Evolutionary conservation across 768 basidiomycete genomes (phyloP), one percentile per base, ranked within the genome.

Genomic region (Calocybe cyanea): DNA sequence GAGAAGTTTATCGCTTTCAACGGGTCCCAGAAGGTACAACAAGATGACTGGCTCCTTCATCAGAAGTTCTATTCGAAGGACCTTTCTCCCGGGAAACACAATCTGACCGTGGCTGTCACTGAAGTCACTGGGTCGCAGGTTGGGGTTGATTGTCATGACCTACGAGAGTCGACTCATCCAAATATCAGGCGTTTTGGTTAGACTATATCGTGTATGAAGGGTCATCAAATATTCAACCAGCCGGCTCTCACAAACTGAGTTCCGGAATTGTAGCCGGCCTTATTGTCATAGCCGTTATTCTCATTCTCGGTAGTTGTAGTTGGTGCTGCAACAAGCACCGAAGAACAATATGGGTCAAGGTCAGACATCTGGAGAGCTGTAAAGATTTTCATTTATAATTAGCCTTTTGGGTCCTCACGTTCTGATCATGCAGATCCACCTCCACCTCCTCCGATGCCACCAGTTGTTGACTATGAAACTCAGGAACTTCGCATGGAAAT

Each of bases 111-210:
- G 7, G 45, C 36, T 11, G 28, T 49, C 1, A 32, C 28, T 5
- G 48, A 49, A 25, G 38, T 43, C 15, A 39, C 48, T 2, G 43
- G 43, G 2, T 30, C 36, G 1, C 48, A 49, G 41, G 48, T 49
- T 32, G 1, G 31, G 13, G 5, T n/a, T 18, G 5, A 5, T 7
- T 35, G 34, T 35, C 34, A 6, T 14, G 7, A 14, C 7, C 17
- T 6, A 7, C 7, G 17, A 35, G 34, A 35, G 5, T n/a, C 7
- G 7, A n/a, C 34, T 35, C 7, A 35, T 35, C 34, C n/a, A n/a
- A n/a, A 7, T 5, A 35, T 18, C 17, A 35, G 34, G 34, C 34
- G 7, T 35, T 6, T 35, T 35, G 17, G 13, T 14, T 35, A 6
- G 34, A 35, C 17, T 35, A 35, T 35, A 7, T 35, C 7, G 7